phyloP scores from a whole-genome alignment of 2,329 filamentous ascomycete species.

The Claviceps purpurea region DNA sequence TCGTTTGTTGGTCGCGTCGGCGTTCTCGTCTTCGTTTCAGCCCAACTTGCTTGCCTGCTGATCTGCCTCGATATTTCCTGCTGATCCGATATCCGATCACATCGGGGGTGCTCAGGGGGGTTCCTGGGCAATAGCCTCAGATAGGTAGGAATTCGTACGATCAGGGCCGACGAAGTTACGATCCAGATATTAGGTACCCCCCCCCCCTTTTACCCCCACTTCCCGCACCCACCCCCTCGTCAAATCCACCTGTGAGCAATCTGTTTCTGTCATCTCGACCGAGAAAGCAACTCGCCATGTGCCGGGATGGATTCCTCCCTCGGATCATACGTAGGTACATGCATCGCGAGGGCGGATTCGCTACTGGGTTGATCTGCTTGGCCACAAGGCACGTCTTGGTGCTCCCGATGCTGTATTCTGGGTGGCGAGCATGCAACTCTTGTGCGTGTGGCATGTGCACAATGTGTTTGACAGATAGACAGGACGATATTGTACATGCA shows the following conservation, averaged over 20 bases:
- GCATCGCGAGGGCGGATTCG: not conserved
- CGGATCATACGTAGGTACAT: not conserved
- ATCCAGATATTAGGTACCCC: not conserved
- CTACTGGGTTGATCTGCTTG: not conserved
- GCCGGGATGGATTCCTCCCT: not conserved
- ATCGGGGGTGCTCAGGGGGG: not conserved
- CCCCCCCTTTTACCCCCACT: not conserved
- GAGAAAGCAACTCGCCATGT: not conserved
- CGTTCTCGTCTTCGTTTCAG: not conserved
- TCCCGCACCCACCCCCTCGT: not conserved
- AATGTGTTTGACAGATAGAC: not conserved
- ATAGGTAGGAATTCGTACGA: too few relatives aligned
- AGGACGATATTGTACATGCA: too few relatives aligned
- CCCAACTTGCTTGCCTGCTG: not conserved
- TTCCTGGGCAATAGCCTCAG: not conserved
- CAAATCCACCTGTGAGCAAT: not conserved
- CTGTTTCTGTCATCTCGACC: not conserved
- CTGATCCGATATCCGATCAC: not conserved
- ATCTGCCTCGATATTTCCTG: not conserved
- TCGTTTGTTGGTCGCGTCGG: not conserved
- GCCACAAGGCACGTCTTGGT: not conserved
- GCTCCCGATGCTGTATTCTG: not conserved
- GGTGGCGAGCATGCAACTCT: not conserved
- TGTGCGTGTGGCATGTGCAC: not conserved
- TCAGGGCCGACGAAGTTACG: not conserved